A percentile compares a stretch with the other conserved stretches of the same genome.
phyloP scores from a whole-genome alignment of 306 rosid genomes.

The Mucuna pruriens region DNA sequence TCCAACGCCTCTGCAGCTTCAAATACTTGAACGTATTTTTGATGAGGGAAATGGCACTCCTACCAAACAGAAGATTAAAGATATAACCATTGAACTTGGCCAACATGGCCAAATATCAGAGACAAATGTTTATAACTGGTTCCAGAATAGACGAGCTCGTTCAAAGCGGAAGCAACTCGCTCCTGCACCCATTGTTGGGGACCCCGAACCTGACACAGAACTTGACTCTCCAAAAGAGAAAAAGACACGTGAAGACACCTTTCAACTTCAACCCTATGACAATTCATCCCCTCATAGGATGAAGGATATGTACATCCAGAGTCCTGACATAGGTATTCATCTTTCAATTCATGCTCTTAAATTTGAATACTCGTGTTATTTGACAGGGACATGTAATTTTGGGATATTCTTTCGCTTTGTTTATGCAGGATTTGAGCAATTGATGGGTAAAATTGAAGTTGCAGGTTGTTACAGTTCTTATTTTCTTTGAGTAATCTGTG shows the following conservation, averaged over 20 bases:
- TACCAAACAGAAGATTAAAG: constrained; percentile 69
- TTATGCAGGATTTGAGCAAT: constrained; percentile 49
- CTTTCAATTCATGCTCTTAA: no score
- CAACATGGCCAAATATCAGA: constrained; percentile 82
- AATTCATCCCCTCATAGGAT: constrained; percentile 45
- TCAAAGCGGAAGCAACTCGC: constrained; percentile 68
- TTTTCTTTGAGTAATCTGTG: constrained; percentile 33
- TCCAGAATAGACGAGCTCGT: constrained; percentile 86
- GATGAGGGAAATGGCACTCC: constrained; percentile 82
- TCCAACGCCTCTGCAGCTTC: constrained; percentile 72
- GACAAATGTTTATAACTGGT: constrained; percentile 88
- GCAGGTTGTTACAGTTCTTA: constrained; percentile 41
- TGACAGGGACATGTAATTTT: no score
- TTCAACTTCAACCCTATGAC: constrained; percentile 39
- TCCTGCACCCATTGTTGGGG: constrained; percentile 42
- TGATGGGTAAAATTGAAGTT: constrained; percentile 47
- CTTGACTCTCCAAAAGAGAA: constrained; percentile 62
- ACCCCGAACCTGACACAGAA: constrained; percentile 51
- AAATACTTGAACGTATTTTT: constrained; percentile 68
- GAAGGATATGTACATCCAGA: constrained; percentile 49
- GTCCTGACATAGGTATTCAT: constrained; percentile 53
- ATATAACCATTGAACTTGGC: constrained; percentile 59
- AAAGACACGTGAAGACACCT: constrained; percentile 43
- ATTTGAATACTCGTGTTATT: no score
- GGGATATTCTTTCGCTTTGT: not conserved